Evolutionary conservation across 768 basidiomycete species (phyloP).

Genomic region (Russula brevipes): DNA sequence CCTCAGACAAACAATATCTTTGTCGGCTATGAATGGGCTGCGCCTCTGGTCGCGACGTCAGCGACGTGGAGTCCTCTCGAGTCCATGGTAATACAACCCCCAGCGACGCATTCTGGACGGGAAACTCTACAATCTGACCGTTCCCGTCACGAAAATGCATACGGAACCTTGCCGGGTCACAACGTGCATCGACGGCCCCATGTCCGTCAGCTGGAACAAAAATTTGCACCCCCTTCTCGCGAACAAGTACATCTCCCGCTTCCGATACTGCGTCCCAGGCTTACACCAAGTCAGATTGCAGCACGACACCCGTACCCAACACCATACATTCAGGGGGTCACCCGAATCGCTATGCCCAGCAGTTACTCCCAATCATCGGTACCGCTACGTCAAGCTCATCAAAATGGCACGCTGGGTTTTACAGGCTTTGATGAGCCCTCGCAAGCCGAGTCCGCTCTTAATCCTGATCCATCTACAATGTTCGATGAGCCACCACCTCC

Average conservation of each 20-base stretch:
- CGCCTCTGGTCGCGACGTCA: neutral
- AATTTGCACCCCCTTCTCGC: neutral
- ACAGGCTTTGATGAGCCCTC: constrained; percentile 1
- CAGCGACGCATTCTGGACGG: constrained; percentile 2
- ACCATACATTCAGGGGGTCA: constrained; percentile 8
- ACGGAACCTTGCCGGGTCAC: constrained; percentile 1
- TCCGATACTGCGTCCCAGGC: neutral
- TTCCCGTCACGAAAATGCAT: neutral
- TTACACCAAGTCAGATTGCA: neutral
- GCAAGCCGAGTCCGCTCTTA: neutral
- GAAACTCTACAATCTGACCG: neutral
- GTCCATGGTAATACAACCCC: constrained; percentile 5
- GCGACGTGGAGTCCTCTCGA: constrained; percentile 12
- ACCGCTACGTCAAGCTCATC: constrained; percentile 3
- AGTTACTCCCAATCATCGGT: neutral
- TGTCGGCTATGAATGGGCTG: constrained; percentile 16
- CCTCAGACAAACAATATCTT: constrained; percentile 10
- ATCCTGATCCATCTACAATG: neutral
- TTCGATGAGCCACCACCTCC: constrained; percentile 21
- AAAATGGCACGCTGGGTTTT: neutral
- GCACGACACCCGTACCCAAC: neutral
- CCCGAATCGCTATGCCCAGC: constrained; percentile 7
- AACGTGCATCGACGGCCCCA: neutral
- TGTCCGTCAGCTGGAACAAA: constrained; percentile 2
- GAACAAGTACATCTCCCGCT: constrained; percentile 3